Conservation (phyloP, 2,329 filamentous ascomycete species). For the Alternaria sp. region DNA sequence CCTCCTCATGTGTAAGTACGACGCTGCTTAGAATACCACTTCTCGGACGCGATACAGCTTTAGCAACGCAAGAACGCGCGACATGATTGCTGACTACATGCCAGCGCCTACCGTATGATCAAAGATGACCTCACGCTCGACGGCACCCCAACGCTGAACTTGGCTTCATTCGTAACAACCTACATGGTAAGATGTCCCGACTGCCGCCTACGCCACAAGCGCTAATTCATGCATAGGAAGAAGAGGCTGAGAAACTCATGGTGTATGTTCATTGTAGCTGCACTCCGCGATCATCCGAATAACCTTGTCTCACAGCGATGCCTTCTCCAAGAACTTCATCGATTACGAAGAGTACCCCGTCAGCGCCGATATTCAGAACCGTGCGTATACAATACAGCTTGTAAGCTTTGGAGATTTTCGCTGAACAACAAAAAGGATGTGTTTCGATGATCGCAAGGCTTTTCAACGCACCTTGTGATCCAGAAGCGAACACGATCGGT, state of each 20-base stretch:
- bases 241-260: slow-evolving; percentile 97
- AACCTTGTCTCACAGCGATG: slow-evolving; percentile 59
- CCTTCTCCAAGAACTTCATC: slow-evolving; percentile 90
- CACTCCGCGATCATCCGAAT: background rate
- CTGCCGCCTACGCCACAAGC: slow-evolving; percentile 37
- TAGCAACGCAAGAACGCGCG: no score
- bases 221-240: slow-evolving; percentile 66
- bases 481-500: slow-evolving; percentile 74
- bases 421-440: slow-evolving; percentile 30
- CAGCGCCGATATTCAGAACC: slow-evolving; percentile 73
- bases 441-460: slow-evolving; percentile 72
- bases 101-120: slow-evolving; percentile 88
- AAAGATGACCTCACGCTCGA: slow-evolving; percentile 87
- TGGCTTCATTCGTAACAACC: slow-evolving; percentile 93
- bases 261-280: slow-evolving; percentile 59
- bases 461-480: slow-evolving; percentile 76
- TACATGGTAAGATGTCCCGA: slow-evolving; percentile 73
- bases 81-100: background rate
- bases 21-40: no score
- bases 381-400: slow-evolving; percentile 78
- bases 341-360: slow-evolving; percentile 61
- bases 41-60: background rate
- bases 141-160: slow-evolving; percentile 68
- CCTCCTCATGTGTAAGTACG: slow-evolving; percentile 73
- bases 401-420: slow-evolving; percentile 65